phyloP scores from a whole-genome alignment of 2,329 filamentous ascomycete genomes.

The Microsporum audouinii region DNA sequence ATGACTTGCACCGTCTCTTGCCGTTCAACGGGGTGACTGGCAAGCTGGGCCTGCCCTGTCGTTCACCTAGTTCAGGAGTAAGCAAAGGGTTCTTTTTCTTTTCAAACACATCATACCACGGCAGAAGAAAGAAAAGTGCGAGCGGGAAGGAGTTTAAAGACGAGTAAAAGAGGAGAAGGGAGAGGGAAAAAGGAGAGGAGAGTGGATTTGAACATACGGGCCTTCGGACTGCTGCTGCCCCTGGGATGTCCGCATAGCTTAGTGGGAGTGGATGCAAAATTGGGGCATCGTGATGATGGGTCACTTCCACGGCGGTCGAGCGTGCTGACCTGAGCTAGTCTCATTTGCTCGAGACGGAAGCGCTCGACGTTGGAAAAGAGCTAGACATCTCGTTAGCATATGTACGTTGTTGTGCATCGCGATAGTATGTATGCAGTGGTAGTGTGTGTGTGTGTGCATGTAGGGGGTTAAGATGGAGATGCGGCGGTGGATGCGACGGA shows the following conservation, averaged over 20 bases:
- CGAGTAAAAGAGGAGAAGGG: background rate
- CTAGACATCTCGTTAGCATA: slow-evolving; percentile 13
- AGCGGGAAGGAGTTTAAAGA: background rate
- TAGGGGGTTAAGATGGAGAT: background rate
- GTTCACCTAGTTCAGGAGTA: background rate
- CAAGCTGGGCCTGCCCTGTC: background rate
- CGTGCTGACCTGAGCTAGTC: slow-evolving; percentile 22
- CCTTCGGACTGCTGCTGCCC: background rate
- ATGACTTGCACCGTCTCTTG: slow-evolving; percentile 5
- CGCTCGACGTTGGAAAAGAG: slow-evolving; percentile 34
- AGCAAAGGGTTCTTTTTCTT: background rate
- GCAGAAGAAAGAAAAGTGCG: background rate
- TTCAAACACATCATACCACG: too few relatives aligned
- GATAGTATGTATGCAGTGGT: background rate
- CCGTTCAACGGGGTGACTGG: background rate
- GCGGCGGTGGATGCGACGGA: too few relatives aligned
- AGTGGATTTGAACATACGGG: background rate
- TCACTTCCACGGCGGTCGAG: slow-evolving; percentile 19
- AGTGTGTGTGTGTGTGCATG: background rate
- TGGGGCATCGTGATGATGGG: slow-evolving; percentile 8
- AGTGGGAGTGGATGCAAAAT: slow-evolving; percentile 6
- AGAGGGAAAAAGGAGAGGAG: background rate
- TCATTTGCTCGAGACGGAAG: slow-evolving; percentile 23
- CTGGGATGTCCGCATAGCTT: background rate
- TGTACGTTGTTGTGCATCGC: background rate